Percentiles rank a stretch among this genome's conserved stretches.
These are phyloP conservation scores for Coemansia sp. DNA, from an alignment of 192 early-diverging fungal species.

Conservation along the genomic window DNA sequence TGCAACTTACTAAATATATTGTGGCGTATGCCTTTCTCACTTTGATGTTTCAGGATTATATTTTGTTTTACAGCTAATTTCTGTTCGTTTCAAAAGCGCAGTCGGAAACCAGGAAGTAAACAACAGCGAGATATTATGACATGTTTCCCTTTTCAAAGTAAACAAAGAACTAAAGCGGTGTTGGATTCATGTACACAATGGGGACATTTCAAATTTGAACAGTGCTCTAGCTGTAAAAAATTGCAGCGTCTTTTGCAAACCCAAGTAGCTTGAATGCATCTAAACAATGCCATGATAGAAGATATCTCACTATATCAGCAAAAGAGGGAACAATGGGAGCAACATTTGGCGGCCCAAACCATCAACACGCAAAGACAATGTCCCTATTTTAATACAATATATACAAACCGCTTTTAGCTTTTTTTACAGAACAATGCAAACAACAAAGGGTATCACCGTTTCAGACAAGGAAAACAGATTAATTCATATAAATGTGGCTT, in stretches of 20 bases:
- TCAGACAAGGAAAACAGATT: too few relatives aligned
- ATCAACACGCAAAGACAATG: neutral
- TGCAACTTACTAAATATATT: neutral
- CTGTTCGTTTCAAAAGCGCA: too few relatives aligned
- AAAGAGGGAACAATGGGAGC: neutral
- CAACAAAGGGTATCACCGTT: neutral
- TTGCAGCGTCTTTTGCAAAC: too few relatives aligned
- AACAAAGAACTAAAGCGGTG: neutral
- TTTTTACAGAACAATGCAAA: neutral
- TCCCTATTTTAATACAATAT: neutral
- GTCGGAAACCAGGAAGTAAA: neutral
- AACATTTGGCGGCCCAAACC: neutral
- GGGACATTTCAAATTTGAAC: too few relatives aligned
- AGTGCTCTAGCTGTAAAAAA: too few relatives aligned
- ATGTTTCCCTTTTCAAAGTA: neutral
- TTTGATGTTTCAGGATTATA: too few relatives aligned
- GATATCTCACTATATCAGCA: neutral
- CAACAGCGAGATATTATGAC: neutral
- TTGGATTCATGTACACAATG: neutral
- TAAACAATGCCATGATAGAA: too few relatives aligned
- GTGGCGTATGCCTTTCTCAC: neutral
- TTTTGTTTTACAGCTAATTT: neutral
- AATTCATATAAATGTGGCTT: too few relatives aligned
- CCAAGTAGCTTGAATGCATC: too few relatives aligned
- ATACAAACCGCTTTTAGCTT: neutral